Conservation (phyloP, 1,139 yeast species). For the Kodamaea fungicola region DNA sequence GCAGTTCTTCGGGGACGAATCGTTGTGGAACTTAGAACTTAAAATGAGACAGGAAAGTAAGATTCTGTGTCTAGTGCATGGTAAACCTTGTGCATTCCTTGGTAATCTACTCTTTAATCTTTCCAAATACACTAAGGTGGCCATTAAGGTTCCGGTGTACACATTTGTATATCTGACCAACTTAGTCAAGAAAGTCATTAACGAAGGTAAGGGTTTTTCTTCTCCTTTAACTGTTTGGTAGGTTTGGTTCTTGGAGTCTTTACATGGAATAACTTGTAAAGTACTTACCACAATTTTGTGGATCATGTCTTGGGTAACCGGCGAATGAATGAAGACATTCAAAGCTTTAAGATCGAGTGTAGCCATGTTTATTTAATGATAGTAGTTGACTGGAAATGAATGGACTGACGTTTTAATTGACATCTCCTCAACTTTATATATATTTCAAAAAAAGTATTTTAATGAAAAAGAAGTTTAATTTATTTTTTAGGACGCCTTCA, state of each 20-base stretch:
- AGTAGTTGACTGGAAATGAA: no score
- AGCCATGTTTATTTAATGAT: no score
- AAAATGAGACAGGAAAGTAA: conserved; percentile 70
- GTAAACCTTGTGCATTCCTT: conserved; percentile 67
- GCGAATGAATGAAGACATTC: conserved; percentile 49
- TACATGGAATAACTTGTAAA: conserved; percentile 60
- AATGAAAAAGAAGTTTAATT: neutral
- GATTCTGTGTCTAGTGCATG: conserved; percentile 76
- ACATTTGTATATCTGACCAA: conserved; percentile 72
- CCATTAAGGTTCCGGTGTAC: conserved; percentile 72
- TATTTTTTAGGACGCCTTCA: neutral
- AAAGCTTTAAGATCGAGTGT: conserved; percentile 51
- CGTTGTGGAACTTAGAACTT: conserved; percentile 72
- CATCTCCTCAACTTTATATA: no score
- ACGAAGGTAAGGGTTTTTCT: conserved; percentile 55
- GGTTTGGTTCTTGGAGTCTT: conserved; percentile 28
- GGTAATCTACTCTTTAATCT: conserved; percentile 60
- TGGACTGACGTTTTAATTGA: no score
- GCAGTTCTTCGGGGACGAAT: conserved; percentile 68
- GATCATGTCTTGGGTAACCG: conserved; percentile 64
- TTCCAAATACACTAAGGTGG: conserved; percentile 66
- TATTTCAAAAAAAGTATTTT: no score
- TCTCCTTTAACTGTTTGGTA: conserved; percentile 23
- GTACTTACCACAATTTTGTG: conserved; percentile 61
- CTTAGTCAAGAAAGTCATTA: conserved; percentile 69